Percentiles rank a stretch among this genome's conserved stretches.
These are phyloP conservation scores for Calonectria hawksworthii DNA, from an alignment of 2,329 filamentous ascomycete genomes.

Conservation along the genomic window DNA sequence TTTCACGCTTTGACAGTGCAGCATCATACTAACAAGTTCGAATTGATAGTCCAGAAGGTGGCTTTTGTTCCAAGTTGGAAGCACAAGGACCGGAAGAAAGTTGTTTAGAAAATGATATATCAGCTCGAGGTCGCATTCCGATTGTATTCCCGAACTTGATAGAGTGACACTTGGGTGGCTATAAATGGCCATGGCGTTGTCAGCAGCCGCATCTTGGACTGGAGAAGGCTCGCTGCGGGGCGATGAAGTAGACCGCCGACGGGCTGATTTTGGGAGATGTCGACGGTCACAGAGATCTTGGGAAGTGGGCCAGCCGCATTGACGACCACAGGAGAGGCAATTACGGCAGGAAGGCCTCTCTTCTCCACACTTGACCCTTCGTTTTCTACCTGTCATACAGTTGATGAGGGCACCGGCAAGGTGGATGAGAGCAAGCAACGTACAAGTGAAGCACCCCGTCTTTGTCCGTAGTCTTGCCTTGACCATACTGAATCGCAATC, in stretches of 20 bases:
- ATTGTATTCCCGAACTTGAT: neutral
- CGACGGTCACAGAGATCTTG: conserved; percentile 23
- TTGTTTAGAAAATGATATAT: conserved; percentile 28
- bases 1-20: conserved; percentile 23
- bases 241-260: neutral
- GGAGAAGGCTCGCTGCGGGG: neutral
- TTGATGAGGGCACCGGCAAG: neutral
- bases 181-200: neutral
- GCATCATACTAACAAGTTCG: conserved; percentile 27
- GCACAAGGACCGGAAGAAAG: conserved; percentile 17
- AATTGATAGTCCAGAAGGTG: conserved; percentile 21
- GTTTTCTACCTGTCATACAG: conserved; percentile 15
- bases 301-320: conserved; percentile 26
- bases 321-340: conserved; percentile 8
- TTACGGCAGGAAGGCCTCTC: conserved; percentile 27
- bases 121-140: conserved; percentile 19
- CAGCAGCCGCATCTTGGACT: neutral
- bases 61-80: conserved; percentile 22
- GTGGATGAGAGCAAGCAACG: neutral
- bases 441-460: conserved; percentile 27
- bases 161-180: neutral
- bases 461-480: conserved; percentile 24
- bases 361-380: conserved; percentile 28
- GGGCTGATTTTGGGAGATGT: neutral
- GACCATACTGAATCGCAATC: neutral